Base-by-base conservation (phyloP, 257 asterid genomes). In the Solanum commersonii region DNA sequence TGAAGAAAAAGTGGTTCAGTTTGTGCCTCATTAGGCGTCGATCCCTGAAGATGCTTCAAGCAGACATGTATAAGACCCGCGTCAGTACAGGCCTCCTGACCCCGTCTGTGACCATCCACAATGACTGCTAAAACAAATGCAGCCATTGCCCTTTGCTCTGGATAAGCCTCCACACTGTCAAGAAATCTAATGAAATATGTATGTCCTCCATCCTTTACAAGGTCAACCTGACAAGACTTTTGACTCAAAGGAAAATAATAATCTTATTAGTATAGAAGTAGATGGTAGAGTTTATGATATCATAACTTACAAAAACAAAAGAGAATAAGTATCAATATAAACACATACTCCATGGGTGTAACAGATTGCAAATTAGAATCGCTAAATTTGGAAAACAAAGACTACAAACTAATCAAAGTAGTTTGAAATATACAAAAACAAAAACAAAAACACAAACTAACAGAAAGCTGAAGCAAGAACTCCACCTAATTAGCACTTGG, bases 61-160 rank as follows among this genome's bases (percentile, higher is more conserved):
- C 99, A 95, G 71, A 94, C 95, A 84, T 94, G 93, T 87, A 95
- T 89, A 31, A 97, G 94, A 88, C 90, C 94, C 84, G 99, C 95
- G 93, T 94, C 98, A 91, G 93, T 90, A 90, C 99, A 97, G 83
- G 95, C 94, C 90, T 96, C 98, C 94, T 97, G 99, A 74, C 99
- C 99, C 88, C 93, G 91, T 92, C 96, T 94, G 91, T 96, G 97
- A 89, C 98, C 96, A 92, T 97, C 99, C 86, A 96, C 98, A 93
- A 96, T 95, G 88, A 97, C 99, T 56, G 99, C 98, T 93, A 97
- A 91, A 78, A 95, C 99, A 93, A 97, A 97, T 79, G 99, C 99
- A 93, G 99, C 98, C 99, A 97, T 97, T 77, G 99, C 99, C 81
- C 99, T 96, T 91, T 97, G 99, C 91, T 97, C 99, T 18, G 99